A percentile compares a stretch with the other conserved stretches of the same genome.
Conservation (phyloP, 2,329 filamentous ascomycete genomes). For the Diaporthe destruens region DNA sequence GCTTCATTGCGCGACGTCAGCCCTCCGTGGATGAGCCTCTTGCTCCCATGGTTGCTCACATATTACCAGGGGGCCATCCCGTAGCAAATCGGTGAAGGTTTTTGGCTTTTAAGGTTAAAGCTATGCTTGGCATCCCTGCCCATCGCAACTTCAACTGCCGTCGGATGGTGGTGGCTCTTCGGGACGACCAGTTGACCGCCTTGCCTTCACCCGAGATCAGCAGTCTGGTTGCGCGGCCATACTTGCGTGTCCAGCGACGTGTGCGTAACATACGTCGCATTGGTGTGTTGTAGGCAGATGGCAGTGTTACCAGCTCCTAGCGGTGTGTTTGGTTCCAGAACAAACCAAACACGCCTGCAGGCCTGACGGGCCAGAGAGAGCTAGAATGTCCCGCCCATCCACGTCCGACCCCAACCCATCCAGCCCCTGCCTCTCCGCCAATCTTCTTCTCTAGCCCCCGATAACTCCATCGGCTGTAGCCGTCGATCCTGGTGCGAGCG, state of each 20-base stretch:
- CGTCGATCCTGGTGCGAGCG: slow-evolving; percentile 12
- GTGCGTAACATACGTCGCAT: slow-evolving; percentile 22
- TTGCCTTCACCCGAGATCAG: slow-evolving; percentile 3
- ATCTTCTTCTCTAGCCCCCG: slow-evolving; percentile 4
- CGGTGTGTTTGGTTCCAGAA: slow-evolving; percentile 14
- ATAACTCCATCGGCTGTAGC: slow-evolving; percentile 8
- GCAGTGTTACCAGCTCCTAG: neutral
- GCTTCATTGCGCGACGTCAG: slow-evolving; percentile 19
- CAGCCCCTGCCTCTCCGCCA: neutral
- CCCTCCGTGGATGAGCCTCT: neutral
- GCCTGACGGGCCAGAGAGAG: slow-evolving; percentile 6
- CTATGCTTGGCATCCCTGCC: slow-evolving; percentile 4
- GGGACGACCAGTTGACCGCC: slow-evolving; percentile 5
- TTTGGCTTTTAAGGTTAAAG: slow-evolving; percentile 31
- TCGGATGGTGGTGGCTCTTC: slow-evolving; percentile 12
- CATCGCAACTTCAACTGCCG: slow-evolving; percentile 22
- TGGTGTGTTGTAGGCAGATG: slow-evolving; percentile 11
- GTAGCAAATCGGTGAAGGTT: slow-evolving; percentile 1
- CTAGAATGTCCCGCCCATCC: neutral
- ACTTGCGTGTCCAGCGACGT: neutral
- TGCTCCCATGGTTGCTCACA: neutral
- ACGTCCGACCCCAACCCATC: neutral
- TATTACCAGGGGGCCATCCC: slow-evolving; percentile 11
- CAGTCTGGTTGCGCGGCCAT: slow-evolving; percentile 24
- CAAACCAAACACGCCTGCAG: neutral